phyloP scores from a whole-genome alignment of 2,329 filamentous ascomycete genomes.

The Ceratocystis papillata region DNA sequence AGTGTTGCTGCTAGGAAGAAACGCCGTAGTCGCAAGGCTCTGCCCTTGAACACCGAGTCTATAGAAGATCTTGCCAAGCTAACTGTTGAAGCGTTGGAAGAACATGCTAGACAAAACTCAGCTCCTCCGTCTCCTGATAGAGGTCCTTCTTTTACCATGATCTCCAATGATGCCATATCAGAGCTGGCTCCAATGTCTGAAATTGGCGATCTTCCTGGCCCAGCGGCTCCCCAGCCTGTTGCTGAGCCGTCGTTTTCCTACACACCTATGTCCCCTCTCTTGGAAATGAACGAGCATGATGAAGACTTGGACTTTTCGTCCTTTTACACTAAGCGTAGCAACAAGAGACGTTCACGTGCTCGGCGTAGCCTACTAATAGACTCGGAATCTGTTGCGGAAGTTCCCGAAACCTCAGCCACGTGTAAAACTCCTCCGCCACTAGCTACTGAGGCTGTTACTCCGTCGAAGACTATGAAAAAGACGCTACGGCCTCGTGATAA shows the following conservation, averaged over 20 bases:
- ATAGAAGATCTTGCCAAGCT: constrained; percentile 15
- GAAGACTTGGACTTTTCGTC: constrained; percentile 23
- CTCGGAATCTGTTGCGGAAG: constrained; percentile 17
- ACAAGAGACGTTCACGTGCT: constrained; percentile 15
- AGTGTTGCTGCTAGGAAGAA: constrained; percentile 15
- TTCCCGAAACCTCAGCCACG: neutral
- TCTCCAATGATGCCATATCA: constrained; percentile 19
- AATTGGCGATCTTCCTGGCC: constrained; percentile 3
- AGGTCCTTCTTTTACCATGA: neutral
- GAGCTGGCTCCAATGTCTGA: constrained; percentile 22
- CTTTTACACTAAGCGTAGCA: constrained; percentile 12
- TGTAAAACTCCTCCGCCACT: neutral
- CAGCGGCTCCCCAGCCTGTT: neutral
- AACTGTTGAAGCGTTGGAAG: constrained; percentile 19
- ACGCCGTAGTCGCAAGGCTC: constrained; percentile 11
- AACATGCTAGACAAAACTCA: constrained; percentile 15
- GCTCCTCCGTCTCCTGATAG: constrained; percentile 16
- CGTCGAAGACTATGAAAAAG: neutral
- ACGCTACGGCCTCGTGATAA: constrained; percentile 20
- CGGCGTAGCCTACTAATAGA: constrained; percentile 16
- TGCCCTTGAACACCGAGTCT: neutral
- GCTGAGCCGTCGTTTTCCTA: constrained; percentile 1
- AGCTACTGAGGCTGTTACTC: neutral
- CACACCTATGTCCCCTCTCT: neutral
- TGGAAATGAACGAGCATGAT: constrained; percentile 18